A percentile compares a stretch with the other conserved stretches of the same genome.
Evolutionary conservation across 2,329 filamentous ascomycete genomes (phyloP).

Genomic region (Metarhizium brunneum): DNA sequence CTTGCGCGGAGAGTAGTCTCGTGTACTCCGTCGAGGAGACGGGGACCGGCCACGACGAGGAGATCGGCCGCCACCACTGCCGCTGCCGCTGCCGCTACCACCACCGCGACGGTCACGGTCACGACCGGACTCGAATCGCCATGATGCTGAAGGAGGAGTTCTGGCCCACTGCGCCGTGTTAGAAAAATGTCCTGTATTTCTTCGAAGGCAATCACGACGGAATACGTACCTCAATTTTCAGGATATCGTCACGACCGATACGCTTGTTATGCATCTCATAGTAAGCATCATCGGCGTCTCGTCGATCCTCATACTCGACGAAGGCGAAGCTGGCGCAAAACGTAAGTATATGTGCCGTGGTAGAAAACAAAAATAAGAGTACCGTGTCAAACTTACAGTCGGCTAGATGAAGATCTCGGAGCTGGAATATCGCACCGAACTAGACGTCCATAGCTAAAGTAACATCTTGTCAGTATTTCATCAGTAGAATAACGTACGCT

Average conservation of each 20-base stretch:
- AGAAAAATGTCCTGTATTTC: background rate
- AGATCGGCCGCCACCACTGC: constrained; percentile 42
- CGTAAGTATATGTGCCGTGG: constrained; percentile 1
- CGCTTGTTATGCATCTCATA: constrained; percentile 99
- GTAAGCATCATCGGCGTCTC: constrained; percentile 97
- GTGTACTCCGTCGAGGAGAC: constrained; percentile 65
- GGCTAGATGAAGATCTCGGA: constrained; percentile 83
- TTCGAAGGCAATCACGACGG: background rate
- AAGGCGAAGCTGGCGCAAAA: constrained; percentile 67
- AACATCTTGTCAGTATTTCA: constrained; percentile 20
- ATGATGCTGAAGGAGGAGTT: constrained; percentile 93
- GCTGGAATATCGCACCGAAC: constrained; percentile 98
- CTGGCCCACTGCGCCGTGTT: constrained; percentile 73
- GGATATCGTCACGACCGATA: constrained; percentile 83
- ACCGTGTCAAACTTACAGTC: constrained; percentile 63
- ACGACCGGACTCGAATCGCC: constrained; percentile 92
- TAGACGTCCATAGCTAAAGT: constrained; percentile 80
- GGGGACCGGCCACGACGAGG: constrained; percentile 65
- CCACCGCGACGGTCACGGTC: constrained; percentile 55
- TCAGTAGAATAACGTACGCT: constrained; percentile 5
- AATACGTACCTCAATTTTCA: constrained; percentile 86
- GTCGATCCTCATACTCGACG: constrained; percentile 96
- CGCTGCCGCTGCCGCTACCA: constrained; percentile 7
- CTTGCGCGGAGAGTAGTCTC: constrained; percentile 80
- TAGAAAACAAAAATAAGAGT: background rate